Conservation (phyloP, 2,329 filamentous ascomycete genomes). For the Berkeleyomyces rouxiae region DNA sequence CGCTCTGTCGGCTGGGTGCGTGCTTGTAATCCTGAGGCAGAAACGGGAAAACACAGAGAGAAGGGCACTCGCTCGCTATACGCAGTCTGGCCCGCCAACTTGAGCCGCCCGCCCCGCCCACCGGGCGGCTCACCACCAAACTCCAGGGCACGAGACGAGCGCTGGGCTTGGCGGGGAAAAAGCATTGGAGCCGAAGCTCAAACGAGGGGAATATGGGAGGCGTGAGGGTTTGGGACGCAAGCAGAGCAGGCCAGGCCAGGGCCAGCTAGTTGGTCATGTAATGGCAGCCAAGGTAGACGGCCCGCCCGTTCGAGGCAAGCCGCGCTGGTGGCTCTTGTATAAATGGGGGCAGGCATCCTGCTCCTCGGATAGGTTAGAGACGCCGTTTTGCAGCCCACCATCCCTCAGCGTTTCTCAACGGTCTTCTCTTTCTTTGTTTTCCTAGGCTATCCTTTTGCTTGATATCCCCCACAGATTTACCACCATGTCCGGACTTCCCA, state of each 20-base stretch:
- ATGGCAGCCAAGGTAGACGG: too few relatives aligned
- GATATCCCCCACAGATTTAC: background rate
- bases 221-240: background rate
- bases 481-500: constrained; percentile 27
- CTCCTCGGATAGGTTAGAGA: background rate
- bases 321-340: background rate
- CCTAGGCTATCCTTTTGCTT: background rate
- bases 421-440: background rate
- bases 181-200: too few relatives aligned
- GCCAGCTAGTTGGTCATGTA: too few relatives aligned
- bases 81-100: too few relatives aligned
- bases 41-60: background rate
- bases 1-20: too few relatives aligned
- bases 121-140: too few relatives aligned
- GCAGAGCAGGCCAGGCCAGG: background rate
- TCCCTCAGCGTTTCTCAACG: background rate
- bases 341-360: background rate
- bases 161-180: too few relatives aligned
- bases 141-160: too few relatives aligned
- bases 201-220: too few relatives aligned
- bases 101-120: too few relatives aligned
- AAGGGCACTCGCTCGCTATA: too few relatives aligned
- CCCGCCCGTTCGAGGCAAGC: too few relatives aligned
- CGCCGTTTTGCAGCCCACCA: background rate
- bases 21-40: background rate